Evolutionary conservation across 2,329 filamentous ascomycete genomes (phyloP).

Genomic region (Hymenoscyphus salicellus): DNA sequence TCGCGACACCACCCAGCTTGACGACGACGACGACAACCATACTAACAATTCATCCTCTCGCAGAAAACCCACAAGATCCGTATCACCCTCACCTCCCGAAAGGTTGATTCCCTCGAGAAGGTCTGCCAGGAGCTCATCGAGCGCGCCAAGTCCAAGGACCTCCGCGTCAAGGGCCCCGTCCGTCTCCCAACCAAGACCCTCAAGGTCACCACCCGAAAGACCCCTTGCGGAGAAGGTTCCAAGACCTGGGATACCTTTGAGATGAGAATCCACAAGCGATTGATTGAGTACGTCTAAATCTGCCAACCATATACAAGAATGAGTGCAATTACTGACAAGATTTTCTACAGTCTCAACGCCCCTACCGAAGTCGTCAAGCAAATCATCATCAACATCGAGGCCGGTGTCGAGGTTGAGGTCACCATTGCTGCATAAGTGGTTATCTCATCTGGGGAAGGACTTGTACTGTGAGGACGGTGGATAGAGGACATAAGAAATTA

Average conservation of each 20-base stretch:
- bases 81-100: constrained; percentile 94
- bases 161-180: constrained; percentile 97
- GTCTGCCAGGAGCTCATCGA: constrained; percentile 98
- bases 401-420: constrained; percentile 89
- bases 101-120: constrained; percentile 95
- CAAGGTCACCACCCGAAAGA: constrained; percentile 80
- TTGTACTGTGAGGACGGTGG: neutral
- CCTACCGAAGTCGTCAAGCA: constrained; percentile 97
- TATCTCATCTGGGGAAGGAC: neutral
- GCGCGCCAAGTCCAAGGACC: constrained; percentile 96
- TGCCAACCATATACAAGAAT: neutral
- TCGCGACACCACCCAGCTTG: neutral
- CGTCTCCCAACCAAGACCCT: constrained; percentile 96
- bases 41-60: constrained; percentile 9
- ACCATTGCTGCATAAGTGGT: constrained; percentile 75
- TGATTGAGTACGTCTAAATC: constrained; percentile 71
- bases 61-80: constrained; percentile 96
- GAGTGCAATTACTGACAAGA: neutral
- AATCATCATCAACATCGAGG: constrained; percentile 95
- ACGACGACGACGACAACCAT: neutral
- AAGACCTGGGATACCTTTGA: constrained; percentile 99
- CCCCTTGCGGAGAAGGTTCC: constrained; percentile 97
- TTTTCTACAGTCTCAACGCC: constrained; percentile 69
- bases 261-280: constrained; percentile 99
- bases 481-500: constrained; percentile 1